These are phyloP conservation scores for Pichia sp. DNA, from an alignment of 1,139 yeast genomes.

Conservation along the genomic window DNA sequence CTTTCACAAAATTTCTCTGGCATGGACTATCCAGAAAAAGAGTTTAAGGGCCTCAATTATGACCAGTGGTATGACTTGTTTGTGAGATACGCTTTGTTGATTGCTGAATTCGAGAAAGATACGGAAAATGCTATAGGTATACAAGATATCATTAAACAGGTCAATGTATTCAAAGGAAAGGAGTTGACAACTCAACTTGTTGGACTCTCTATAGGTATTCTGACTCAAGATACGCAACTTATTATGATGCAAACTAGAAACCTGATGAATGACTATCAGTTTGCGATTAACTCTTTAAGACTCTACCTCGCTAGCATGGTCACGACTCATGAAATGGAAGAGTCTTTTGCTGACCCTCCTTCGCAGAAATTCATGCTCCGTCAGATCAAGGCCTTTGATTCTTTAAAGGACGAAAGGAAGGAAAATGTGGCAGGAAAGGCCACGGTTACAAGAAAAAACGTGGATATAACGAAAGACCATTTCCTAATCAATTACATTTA, in stretches of 20 bases:
- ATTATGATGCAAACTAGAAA: constrained; percentile 56
- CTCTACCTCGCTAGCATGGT: constrained; percentile 65
- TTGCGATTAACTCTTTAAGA: constrained; percentile 63
- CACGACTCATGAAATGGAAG: constrained; percentile 56
- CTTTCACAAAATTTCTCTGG: constrained; percentile 36
- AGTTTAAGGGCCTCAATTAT: constrained; percentile 71
- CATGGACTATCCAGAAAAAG: constrained; percentile 43
- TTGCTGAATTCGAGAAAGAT: constrained; percentile 58
- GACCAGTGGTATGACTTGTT: constrained; percentile 83
- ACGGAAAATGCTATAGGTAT: constrained; percentile 63
- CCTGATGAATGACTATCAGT: constrained; percentile 65
- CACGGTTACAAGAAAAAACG: constrained; percentile 48
- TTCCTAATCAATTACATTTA: constrained; percentile 74
- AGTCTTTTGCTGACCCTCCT: constrained; percentile 65
- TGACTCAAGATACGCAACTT: constrained; percentile 46
- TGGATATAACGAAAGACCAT: constrained; percentile 48
- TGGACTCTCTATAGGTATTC: constrained; percentile 61
- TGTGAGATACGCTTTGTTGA: constrained; percentile 67
- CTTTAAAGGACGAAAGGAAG: constrained; percentile 46
- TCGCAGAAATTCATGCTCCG: constrained; percentile 88
- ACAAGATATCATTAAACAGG: constrained; percentile 67
- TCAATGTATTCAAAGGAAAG: constrained; percentile 60
- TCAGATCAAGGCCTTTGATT: constrained; percentile 84
- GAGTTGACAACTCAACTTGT: constrained; percentile 60
- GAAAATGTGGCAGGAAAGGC: constrained; percentile 70